These are phyloP conservation scores for Plasmodium coatneyi DNA, from an alignment of 169 alveolate genomes.

Conservation along the genomic window DNA sequence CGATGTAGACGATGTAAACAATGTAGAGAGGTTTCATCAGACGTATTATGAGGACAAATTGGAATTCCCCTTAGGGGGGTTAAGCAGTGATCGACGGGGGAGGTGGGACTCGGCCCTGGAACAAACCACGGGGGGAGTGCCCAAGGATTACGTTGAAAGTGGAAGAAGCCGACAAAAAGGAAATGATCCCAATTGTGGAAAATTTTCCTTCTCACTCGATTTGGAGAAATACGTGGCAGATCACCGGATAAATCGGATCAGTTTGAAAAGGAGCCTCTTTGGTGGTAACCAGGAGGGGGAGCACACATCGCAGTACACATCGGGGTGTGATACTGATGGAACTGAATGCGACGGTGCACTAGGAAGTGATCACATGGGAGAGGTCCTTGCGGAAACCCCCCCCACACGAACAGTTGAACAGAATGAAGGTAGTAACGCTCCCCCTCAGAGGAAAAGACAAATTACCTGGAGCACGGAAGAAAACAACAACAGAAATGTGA, in stretches of 20 bases:
- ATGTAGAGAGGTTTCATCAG: not conserved
- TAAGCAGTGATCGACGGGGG: not conserved
- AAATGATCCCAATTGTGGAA: not conserved
- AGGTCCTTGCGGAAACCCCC: not conserved
- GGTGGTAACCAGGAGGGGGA: not conserved
- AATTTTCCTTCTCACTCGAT: not conserved
- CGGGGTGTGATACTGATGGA: not conserved
- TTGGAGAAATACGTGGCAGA: constrained; percentile 20
- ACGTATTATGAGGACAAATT: not conserved
- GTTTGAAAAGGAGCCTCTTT: not conserved
- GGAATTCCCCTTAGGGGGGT: not conserved
- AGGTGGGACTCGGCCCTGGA: not conserved
- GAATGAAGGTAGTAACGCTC: not conserved
- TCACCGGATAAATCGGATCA: constrained; percentile 29
- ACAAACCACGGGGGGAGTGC: not conserved
- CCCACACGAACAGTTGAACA: not conserved
- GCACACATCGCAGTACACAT: not conserved
- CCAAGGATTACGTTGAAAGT: not conserved
- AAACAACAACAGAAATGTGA: not conserved
- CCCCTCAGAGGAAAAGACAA: not conserved
- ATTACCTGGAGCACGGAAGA: not conserved
- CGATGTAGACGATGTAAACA: not conserved
- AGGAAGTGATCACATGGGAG: not conserved
- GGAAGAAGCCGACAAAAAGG: not conserved
- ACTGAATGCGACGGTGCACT: not conserved